Evolutionary conservation across 106 monocot genomes (phyloP).

Genomic region (Posidonia australis): DNA sequence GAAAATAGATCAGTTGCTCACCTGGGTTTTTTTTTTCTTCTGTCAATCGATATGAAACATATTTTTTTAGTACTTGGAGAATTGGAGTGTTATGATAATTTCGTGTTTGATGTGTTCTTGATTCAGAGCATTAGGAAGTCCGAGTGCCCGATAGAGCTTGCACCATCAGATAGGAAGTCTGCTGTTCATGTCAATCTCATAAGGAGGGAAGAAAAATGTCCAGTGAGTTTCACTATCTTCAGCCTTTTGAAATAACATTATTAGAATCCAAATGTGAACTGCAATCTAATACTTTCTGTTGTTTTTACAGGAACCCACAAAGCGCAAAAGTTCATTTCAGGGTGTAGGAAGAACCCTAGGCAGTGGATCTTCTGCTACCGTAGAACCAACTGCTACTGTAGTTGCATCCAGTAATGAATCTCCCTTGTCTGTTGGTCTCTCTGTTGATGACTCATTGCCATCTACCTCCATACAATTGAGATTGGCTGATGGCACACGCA

Average conservation of each 20-base stretch:
- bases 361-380: conserved; percentile 16
- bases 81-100: too few relatives aligned
- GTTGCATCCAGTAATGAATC: conserved; percentile 5
- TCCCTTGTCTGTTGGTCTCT: conserved; percentile 22
- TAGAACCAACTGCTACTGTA: too few relatives aligned
- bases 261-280: too few relatives aligned
- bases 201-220: conserved; percentile 15
- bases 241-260: too few relatives aligned
- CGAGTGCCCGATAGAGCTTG: conserved; percentile 23
- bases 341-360: conserved; percentile 76
- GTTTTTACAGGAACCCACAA: conserved; percentile 46
- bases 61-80: too few relatives aligned
- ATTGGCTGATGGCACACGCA: conserved; percentile 68
- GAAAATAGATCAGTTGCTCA: too few relatives aligned
- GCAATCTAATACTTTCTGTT: not conserved
- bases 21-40: too few relatives aligned
- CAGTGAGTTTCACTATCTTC: too few relatives aligned
- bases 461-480: conserved; percentile 81
- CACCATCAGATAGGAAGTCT: conserved; percentile 19
- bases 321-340: conserved; percentile 35
- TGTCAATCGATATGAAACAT: too few relatives aligned
- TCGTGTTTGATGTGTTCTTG: too few relatives aligned
- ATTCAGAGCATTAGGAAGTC: conserved; percentile 30
- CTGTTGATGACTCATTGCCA: conserved; percentile 53
- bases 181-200: conserved; percentile 18